Percentiles rank a stretch among this genome's conserved stretches.
These are phyloP conservation scores for Penicillium argentinense DNA, from an alignment of 495 filamentous ascomycete genomes.

Conservation along the genomic window DNA sequence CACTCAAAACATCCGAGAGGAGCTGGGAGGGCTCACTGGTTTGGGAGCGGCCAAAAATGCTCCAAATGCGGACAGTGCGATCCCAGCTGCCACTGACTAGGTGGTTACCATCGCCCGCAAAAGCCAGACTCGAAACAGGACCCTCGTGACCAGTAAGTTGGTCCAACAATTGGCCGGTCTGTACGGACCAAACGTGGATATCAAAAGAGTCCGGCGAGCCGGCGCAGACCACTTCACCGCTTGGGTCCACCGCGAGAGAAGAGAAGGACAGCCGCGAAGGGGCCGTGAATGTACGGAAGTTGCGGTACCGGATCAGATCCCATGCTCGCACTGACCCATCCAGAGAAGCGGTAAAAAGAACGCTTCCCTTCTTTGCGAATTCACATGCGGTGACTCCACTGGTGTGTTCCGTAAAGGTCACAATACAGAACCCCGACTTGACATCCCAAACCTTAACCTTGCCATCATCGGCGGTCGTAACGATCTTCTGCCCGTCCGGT, in stretches of 20 bases:
- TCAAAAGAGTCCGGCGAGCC: constrained; percentile 95
- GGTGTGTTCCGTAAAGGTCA: constrained; percentile 96
- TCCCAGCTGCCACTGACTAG: constrained; percentile 95
- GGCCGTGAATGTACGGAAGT: constrained; percentile 95
- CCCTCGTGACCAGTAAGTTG: constrained; percentile 91
- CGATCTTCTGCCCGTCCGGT: constrained; percentile 86
- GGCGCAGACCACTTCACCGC: constrained; percentile 91
- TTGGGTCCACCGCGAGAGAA: constrained; percentile 92
- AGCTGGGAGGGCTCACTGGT: constrained; percentile 92
- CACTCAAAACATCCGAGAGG: constrained; percentile 82
- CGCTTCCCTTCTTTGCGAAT: constrained; percentile 90
- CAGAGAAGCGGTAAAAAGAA: constrained; percentile 90
- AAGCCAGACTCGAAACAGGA: constrained; percentile 81
- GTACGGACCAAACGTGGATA: constrained; percentile 96
- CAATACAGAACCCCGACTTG: constrained; percentile 93
- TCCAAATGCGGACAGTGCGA: constrained; percentile 91
- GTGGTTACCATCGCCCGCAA: constrained; percentile 78
- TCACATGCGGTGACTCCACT: constrained; percentile 94
- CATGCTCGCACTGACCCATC: constrained; percentile 94
- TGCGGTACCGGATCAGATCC: constrained; percentile 94
- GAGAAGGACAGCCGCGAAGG: constrained; percentile 89
- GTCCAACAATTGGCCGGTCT: constrained; percentile 93
- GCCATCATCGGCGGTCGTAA: constrained; percentile 92
- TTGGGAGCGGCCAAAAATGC: constrained; percentile 87
- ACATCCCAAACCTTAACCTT: constrained; percentile 99